Conservation (phyloP, 2,329 filamentous ascomycete genomes). For the Aspergillus sp. region DNA sequence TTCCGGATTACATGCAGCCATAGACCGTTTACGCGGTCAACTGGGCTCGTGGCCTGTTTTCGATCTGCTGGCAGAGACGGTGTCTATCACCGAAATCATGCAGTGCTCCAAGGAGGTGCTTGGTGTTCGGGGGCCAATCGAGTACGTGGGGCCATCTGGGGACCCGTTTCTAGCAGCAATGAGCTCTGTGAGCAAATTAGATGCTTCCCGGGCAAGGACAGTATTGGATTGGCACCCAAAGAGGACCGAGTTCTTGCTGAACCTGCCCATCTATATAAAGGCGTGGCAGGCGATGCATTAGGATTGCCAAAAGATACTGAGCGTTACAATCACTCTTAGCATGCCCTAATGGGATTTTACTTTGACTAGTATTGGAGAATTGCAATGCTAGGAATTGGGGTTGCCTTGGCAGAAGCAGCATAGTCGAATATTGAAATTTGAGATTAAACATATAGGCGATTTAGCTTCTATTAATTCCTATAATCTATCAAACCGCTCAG, state of each 20-base stretch:
- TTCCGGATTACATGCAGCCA: background rate
- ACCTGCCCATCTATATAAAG: background rate
- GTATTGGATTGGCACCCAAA: background rate
- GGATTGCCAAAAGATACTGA: background rate
- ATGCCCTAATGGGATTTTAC: background rate
- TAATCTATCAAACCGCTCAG: no score
- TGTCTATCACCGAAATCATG: background rate
- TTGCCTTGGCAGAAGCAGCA: no score
- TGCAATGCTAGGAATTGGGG: no score
- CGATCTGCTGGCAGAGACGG: background rate
- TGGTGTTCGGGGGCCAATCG: background rate
- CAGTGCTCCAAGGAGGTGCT: background rate
- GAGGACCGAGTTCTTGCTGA: background rate
- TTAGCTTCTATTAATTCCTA: no score
- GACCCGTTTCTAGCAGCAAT: background rate
- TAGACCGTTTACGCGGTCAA: background rate
- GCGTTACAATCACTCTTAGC: background rate
- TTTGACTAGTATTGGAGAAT: background rate
- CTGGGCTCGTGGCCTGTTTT: background rate
- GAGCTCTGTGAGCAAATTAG: background rate
- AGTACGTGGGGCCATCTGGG: background rate
- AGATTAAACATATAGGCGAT: no score
- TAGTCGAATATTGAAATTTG: no score
- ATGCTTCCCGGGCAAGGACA: background rate
- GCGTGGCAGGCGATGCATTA: background rate